Base-by-base conservation (phyloP, 768 basidiomycete genomes). In the Polyporus arcularius region DNA sequence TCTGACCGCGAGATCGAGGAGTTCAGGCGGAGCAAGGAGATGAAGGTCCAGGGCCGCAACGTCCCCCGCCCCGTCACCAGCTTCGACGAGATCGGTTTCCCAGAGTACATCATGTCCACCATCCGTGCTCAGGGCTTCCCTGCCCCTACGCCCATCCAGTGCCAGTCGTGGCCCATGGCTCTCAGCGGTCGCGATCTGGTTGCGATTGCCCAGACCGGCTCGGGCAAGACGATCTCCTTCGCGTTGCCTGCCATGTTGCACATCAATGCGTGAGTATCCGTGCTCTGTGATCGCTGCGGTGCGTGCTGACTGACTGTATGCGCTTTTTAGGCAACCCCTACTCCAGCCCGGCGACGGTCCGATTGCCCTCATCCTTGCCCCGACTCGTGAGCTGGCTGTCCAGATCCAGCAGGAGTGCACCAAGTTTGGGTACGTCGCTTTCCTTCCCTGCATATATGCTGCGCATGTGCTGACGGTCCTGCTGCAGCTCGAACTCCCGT, bases 161-260 rank as follows among this genome's bases (percentile, higher is more conserved):
- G 96, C 71, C 97, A 99, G 74, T 91, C 96, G 16, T 99, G 97
- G 97, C 97, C 97, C 0, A 98, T 98, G 95, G 96, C 97, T 3
- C 80, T 98, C 31, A 93, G 84, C 51, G 96, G 96, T 56, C 84
- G 94, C 62, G 96, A 99, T 75, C 83, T 98, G 41, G 91, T 96
- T 47, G 97, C 96, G 57, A 94, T 99, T 68, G 96, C 97, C 40
- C 96, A 98, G 75, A 99, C 97, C 9, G 97, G 97, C 58, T 96
- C 93, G 74, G 97, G 97, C 58, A 99, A 99, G 80, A 99, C 97
- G 7, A 98, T 99, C 58, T 87, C 96, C 10, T 99, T 99, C 73
- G 96, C 97, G 57, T 87, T 99, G 47, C 97, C 97, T 42, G 96
- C 97, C 52, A 99, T 98, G 96, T 82, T 99, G 38, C 97, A 99